Percentiles rank a stretch among this genome's conserved stretches.
phyloP scores from a whole-genome alignment of 2,329 filamentous ascomycete genomes.

The Alternaria longipes region DNA sequence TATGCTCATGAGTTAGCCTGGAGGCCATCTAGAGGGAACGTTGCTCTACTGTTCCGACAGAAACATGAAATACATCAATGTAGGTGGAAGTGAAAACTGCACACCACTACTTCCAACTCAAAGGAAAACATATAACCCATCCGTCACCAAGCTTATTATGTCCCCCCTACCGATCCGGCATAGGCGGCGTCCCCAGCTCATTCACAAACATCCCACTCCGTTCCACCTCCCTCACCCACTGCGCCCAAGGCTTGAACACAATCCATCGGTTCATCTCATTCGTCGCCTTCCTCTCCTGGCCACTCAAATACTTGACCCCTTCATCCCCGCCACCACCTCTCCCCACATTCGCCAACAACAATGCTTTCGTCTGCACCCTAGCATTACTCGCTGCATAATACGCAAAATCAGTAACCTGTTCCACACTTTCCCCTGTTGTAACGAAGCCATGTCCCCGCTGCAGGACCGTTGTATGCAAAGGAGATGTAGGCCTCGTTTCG shows the following conservation, averaged over 20 bases:
- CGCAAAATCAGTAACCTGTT: slow-evolving; percentile 52
- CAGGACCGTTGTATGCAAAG: slow-evolving; percentile 37
- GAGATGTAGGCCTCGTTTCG: slow-evolving; percentile 26
- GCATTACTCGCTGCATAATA: slow-evolving; percentile 50
- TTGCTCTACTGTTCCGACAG: not conserved
- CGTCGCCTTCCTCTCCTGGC: slow-evolving; percentile 46
- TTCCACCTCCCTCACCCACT: slow-evolving; percentile 52
- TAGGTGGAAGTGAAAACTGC: not conserved
- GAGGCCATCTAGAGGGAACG: not conserved
- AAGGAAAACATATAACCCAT: not conserved
- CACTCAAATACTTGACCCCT: slow-evolving; percentile 39
- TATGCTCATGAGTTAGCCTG: too few relatives aligned
- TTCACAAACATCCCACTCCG: slow-evolving; percentile 46
- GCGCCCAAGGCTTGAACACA: slow-evolving; percentile 49
- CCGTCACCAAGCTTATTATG: not conserved
- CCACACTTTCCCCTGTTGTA: slow-evolving; percentile 41
- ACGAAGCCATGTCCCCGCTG: slow-evolving; percentile 57
- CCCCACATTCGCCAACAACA: slow-evolving; percentile 21
- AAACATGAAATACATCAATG: not conserved
- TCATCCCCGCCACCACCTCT: slow-evolving; percentile 21
- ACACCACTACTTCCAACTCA: not conserved
- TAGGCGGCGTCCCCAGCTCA: slow-evolving; percentile 30
- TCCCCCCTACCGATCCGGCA: not conserved
- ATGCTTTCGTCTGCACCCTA: slow-evolving; percentile 49
- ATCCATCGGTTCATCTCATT: slow-evolving; percentile 44